These are phyloP conservation scores for Bimuria novae-zelandiae DNA, from an alignment of 2,329 filamentous ascomycete genomes.

Conservation along the genomic window DNA sequence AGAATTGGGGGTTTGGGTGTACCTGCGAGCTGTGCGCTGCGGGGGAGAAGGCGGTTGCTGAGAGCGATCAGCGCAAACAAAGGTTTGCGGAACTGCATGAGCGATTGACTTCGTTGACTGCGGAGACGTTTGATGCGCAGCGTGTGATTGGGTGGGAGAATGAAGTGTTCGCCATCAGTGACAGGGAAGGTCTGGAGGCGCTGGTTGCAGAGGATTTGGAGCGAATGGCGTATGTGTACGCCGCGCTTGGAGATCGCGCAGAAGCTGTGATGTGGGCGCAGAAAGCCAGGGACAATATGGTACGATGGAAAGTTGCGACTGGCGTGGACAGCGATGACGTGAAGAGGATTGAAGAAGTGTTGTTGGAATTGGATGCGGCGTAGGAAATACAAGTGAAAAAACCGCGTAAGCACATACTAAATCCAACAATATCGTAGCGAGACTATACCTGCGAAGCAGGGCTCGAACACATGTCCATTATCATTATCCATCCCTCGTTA, in stretches of 20 bases:
- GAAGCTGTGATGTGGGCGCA: slow-evolving; percentile 25
- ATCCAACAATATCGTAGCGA: neutral
- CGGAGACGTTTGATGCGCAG: slow-evolving; percentile 26
- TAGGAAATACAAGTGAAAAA: no score
- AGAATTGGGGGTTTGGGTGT: slow-evolving; percentile 30
- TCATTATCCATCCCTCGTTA: slow-evolving; percentile 3
- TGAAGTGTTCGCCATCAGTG: slow-evolving; percentile 27
- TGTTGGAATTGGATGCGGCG: slow-evolving; percentile 19
- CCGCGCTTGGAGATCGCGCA: slow-evolving; percentile 18
- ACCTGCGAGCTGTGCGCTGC: slow-evolving; percentile 28
- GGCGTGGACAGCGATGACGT: slow-evolving; percentile 20
- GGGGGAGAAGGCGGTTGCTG: slow-evolving; percentile 15
- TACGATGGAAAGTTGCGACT: slow-evolving; percentile 27
- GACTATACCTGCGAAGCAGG: neutral
- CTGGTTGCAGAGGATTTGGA: slow-evolving; percentile 29
- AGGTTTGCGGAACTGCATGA: slow-evolving; percentile 22
- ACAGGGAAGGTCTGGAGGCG: slow-evolving; percentile 24
- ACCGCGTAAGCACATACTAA: neutral
- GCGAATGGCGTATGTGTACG: slow-evolving; percentile 33
- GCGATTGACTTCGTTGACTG: slow-evolving; percentile 21
- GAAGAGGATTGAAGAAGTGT: slow-evolving; percentile 21
- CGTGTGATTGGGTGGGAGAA: slow-evolving; percentile 30
- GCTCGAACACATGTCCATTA: neutral
- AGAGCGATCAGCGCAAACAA: slow-evolving; percentile 25
- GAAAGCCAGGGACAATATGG: slow-evolving; percentile 24